A percentile compares a stretch with the other conserved stretches of the same genome.
Conservation (phyloP, 352 stramenopile species). For the Plasmopara halstedii region DNA sequence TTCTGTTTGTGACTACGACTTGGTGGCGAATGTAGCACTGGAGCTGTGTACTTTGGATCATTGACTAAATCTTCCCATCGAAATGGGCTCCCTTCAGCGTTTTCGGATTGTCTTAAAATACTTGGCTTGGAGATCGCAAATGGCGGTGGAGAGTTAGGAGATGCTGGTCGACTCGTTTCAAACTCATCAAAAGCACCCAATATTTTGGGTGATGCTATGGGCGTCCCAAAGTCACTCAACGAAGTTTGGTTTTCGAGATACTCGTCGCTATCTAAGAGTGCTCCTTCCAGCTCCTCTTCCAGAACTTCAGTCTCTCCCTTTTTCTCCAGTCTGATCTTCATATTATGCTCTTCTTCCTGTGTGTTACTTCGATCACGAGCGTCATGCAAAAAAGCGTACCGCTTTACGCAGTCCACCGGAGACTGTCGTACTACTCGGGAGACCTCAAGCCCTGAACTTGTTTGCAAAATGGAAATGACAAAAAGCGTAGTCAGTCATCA, state of each 20-base stretch:
- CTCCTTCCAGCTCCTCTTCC: constrained; percentile 16
- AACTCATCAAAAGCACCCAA: constrained; percentile 56
- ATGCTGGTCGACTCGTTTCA: constrained; percentile 21
- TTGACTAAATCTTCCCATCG: constrained; percentile 60
- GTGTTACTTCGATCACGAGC: constrained; percentile 28
- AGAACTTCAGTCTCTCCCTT: constrained; percentile 3
- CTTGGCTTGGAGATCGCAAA: constrained; percentile 43
- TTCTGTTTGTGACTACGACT: constrained; percentile 23
- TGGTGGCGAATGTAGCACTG: constrained; percentile 45
- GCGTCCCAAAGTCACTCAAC: constrained; percentile 55
- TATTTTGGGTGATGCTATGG: constrained; percentile 48
- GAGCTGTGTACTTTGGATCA: constrained; percentile 50
- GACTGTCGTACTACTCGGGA: constrained; percentile 44
- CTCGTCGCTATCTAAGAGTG: constrained; percentile 22
- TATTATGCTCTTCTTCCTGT: constrained; percentile 7
- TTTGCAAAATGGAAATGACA: not conserved
- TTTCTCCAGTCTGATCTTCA: constrained; percentile 11
- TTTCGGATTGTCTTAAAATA: constrained; percentile 5
- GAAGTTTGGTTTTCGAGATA: constrained; percentile 35
- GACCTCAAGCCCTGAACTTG: constrained; percentile 56
- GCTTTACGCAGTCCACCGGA: constrained; percentile 75
- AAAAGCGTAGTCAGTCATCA: no score
- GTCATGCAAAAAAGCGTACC: constrained; percentile 63
- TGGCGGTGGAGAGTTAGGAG: constrained; percentile 53
- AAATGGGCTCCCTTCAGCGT: constrained; percentile 39